Evolutionary conservation across 129 eudicot genomes (phyloP).

Genomic region (Apium graveolens): DNA sequence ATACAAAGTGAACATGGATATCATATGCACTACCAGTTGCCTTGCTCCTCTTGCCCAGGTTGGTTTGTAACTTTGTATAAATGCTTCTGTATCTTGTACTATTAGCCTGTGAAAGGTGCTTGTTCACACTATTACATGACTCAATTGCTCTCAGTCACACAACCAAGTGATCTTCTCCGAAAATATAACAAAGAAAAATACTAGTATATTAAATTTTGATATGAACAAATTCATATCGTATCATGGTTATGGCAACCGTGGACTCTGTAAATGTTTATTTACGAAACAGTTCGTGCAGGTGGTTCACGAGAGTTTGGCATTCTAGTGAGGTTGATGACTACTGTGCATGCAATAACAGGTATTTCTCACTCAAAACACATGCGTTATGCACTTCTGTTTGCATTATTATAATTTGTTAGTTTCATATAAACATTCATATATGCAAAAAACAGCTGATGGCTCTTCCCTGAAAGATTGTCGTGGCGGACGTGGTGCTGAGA

Average conservation of each 20-base stretch:
- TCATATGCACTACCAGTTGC: slow-evolving; percentile 93
- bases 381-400: too few species aligned
- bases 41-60: slow-evolving; percentile 99
- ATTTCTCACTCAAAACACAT: too few species aligned
- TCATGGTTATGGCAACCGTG: too few species aligned
- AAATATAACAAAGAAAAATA: background rate
- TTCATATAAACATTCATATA: too few species aligned
- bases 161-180: background rate
- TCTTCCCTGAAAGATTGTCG: too few species aligned
- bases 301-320: slow-evolving; percentile 98
- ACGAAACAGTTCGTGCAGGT: slow-evolving; percentile 36
- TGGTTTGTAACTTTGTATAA: background rate
- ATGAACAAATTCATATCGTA: too few species aligned
- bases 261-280: background rate
- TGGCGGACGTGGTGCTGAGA: too few species aligned
- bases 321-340: slow-evolving; percentile 87
- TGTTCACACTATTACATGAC: background rate
- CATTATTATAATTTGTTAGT: too few species aligned
- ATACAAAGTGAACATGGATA: slow-evolving; percentile 87
- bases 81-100: background rate
- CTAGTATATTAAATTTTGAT: background rate
- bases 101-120: background rate
- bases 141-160: background rate
- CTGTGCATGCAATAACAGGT: too few species aligned
- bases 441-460: too few species aligned